These are phyloP conservation scores for Neopestalotiopsis clavispora DNA, from an alignment of 2,329 filamentous ascomycete genomes.

Conservation along the genomic window DNA sequence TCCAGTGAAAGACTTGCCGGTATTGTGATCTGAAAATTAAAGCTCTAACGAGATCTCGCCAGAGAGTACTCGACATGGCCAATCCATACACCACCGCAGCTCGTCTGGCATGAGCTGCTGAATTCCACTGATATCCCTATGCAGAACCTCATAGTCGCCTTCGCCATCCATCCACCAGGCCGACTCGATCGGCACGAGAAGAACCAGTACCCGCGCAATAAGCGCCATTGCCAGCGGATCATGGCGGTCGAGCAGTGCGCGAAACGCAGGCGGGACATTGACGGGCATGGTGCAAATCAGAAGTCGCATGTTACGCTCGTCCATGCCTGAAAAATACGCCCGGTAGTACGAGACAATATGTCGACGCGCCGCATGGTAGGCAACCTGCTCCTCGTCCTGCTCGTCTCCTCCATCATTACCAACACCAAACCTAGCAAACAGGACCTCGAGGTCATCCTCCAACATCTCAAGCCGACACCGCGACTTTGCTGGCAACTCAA, in stretches of 20 bases:
- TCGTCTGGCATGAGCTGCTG: not conserved
- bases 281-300: conserved; percentile 14
- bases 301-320: not conserved
- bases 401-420: not conserved
- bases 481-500: not conserved
- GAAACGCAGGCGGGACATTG: not conserved
- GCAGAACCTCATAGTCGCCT: conserved; percentile 17
- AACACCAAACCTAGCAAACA: not conserved
- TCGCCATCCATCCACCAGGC: conserved; percentile 17
- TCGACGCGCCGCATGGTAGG: conserved; percentile 2
- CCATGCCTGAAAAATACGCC: conserved; percentile 1
- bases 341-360: conserved; percentile 14
- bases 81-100: conserved; percentile 14
- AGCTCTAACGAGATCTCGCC: not conserved
- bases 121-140: conserved; percentile 15
- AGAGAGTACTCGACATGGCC: conserved; percentile 5
- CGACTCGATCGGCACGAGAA: conserved; percentile 7
- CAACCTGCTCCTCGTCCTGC: not conserved
- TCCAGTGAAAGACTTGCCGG: not conserved
- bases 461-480: not conserved
- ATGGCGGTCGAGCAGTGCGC: not conserved
- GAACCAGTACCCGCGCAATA: not conserved
- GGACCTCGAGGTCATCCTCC: conserved; percentile 1
- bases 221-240: conserved; percentile 14
- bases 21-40: not conserved